Conservation (phyloP, 305 asterid species). For the Fraxinus floribunda region DNA sequence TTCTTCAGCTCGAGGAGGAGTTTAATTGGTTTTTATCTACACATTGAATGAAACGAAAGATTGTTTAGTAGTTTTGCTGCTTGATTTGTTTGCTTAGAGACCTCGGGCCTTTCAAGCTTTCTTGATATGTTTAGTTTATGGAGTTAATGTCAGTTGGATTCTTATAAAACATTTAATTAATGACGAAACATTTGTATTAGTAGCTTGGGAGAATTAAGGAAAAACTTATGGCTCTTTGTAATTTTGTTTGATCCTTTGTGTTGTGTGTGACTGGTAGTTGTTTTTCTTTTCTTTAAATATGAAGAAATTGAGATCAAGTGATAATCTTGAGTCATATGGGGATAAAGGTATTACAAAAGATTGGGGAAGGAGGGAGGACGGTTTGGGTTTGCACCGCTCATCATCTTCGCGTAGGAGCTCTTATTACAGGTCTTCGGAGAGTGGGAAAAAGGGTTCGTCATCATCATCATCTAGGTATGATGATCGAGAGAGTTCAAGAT, state of each 20-base stretch:
- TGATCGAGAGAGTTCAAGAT: slow-evolving; percentile 68
- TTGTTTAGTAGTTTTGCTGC: slow-evolving; percentile 20
- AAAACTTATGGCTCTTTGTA: neutral
- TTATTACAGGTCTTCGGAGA: slow-evolving; percentile 71
- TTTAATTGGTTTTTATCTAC: neutral
- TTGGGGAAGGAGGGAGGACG: slow-evolving; percentile 88
- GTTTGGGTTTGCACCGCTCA: slow-evolving; percentile 63
- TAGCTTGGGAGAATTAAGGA: neutral
- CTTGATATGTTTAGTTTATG: slow-evolving; percentile 32
- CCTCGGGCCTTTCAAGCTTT: neutral
- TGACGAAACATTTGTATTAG: neutral
- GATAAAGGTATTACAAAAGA: slow-evolving; percentile 67
- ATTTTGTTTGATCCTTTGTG: slow-evolving; percentile 20
- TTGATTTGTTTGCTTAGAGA: slow-evolving; percentile 24
- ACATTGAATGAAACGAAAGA: neutral
- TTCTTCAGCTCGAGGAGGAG: slow-evolving; percentile 16
- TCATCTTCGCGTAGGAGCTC: slow-evolving; percentile 62
- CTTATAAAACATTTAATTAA: neutral
- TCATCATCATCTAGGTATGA: slow-evolving; percentile 79
- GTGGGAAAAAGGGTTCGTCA: slow-evolving; percentile 63
- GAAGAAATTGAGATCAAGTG: slow-evolving; percentile 90
- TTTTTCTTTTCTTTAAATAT: slow-evolving; percentile 28
- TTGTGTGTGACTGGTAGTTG: slow-evolving; percentile 20
- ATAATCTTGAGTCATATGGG: slow-evolving; percentile 72
- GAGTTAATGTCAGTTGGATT: neutral